A percentile compares a stretch with the other conserved stretches of the same genome.
Conservation (phyloP, 805 yeast genomes). For the Candida yuanshanica region DNA sequence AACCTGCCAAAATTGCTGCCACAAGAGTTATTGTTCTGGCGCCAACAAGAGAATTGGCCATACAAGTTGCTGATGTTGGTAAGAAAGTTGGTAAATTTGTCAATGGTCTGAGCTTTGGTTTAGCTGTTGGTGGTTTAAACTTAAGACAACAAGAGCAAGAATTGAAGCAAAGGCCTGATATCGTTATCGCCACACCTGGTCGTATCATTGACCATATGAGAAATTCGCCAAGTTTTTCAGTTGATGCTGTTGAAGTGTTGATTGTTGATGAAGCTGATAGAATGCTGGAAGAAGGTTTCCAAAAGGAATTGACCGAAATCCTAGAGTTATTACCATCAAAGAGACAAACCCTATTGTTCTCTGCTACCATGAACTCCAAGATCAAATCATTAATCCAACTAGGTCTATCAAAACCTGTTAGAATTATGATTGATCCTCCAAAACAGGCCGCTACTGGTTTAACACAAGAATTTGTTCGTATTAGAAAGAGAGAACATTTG, state of each 20-base stretch:
- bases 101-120: constrained; percentile 73
- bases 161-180: constrained; percentile 86
- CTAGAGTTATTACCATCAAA: constrained; percentile 80
- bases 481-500: constrained; percentile 79
- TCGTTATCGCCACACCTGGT: constrained; percentile 98
- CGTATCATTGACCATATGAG: constrained; percentile 95
- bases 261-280: constrained; percentile 98
- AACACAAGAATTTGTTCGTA: constrained; percentile 90
- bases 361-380: constrained; percentile 97
- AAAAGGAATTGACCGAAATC: constrained; percentile 87
- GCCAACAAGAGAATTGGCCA: constrained; percentile 97
- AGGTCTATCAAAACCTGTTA: constrained; percentile 83
- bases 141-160: constrained; percentile 94
- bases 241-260: constrained; percentile 85
- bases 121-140: constrained; percentile 98
- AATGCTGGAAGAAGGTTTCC: constrained; percentile 99
- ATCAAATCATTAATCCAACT: constrained; percentile 84
- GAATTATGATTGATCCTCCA: constrained; percentile 95
- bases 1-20: constrained; percentile 79
- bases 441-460: constrained; percentile 89
- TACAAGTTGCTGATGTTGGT: constrained; percentile 94
- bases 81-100: constrained; percentile 75
- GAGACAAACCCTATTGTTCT: constrained; percentile 89
- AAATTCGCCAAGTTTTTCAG: constrained; percentile 88
- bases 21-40: constrained; percentile 88